Percentiles rank a stretch among this genome's conserved stretches.
These are phyloP conservation scores for Saccharomyces hybrid DNA, from an alignment of 1,139 yeast genomes.

Conservation along the genomic window DNA sequence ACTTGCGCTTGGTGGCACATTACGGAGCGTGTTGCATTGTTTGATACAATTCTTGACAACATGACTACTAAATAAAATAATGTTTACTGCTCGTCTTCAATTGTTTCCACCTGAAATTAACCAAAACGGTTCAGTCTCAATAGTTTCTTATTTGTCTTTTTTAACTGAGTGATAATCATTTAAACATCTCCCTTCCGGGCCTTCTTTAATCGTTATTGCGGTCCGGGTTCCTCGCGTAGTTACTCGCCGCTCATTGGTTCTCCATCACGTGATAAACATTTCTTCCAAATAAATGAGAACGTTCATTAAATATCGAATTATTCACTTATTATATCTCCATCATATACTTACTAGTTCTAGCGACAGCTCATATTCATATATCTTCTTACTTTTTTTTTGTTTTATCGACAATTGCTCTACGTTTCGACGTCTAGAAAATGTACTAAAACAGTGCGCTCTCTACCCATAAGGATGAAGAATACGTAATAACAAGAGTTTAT, in stretches of 20 bases:
- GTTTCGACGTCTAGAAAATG: background rate
- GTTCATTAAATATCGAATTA: background rate
- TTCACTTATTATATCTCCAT: too few species aligned
- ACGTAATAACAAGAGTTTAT: background rate
- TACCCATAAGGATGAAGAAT: background rate
- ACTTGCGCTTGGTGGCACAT: constrained; percentile 2
- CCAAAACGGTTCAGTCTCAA: too few species aligned
- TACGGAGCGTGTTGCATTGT: constrained; percentile 1
- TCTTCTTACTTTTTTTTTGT: background rate
- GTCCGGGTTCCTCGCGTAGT: background rate
- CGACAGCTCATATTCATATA: background rate
- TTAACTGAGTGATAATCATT: background rate
- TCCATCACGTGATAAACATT: background rate
- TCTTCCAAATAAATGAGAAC: background rate
- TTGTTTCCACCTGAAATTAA: background rate
- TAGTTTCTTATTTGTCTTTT: background rate
- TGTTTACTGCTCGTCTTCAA: background rate
- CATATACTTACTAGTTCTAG: background rate
- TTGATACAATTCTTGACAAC: constrained; percentile 5
- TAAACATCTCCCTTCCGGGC: background rate
- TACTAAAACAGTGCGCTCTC: background rate
- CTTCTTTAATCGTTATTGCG: background rate
- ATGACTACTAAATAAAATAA: background rate
- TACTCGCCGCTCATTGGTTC: constrained; percentile 1
- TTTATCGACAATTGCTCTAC: background rate